phyloP scores from a whole-genome alignment of 2,329 filamentous ascomycete species.

The Talaromyces marneffei region DNA sequence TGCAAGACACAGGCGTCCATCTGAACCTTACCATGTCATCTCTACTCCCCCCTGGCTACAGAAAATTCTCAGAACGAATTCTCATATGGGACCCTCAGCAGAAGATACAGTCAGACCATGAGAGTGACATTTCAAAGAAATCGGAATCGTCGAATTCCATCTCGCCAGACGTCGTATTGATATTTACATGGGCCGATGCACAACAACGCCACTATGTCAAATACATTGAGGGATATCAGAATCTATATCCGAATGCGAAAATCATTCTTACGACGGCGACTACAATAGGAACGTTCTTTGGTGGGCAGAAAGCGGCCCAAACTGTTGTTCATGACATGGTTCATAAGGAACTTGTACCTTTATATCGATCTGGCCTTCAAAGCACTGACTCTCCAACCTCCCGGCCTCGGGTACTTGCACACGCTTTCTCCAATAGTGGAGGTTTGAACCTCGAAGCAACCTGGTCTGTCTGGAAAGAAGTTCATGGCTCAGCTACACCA shows the following conservation, averaged over 20 bases:
- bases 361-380: not conserved
- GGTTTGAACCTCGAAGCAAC: not conserved
- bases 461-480: constrained; percentile 3
- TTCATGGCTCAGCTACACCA: not conserved
- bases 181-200: constrained; percentile 9
- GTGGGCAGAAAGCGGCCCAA: constrained; percentile 4
- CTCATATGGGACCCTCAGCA: constrained; percentile 3
- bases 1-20: not conserved
- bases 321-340: constrained; percentile 1
- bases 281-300: constrained; percentile 5
- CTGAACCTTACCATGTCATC: not conserved
- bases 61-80: not conserved
- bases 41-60: not conserved
- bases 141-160: not conserved
- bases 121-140: not conserved
- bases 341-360: not conserved
- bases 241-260: not conserved
- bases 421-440: constrained; percentile 7
- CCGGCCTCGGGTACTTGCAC: constrained; percentile 3
- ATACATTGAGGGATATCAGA: constrained; percentile 8
- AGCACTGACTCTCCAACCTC: not conserved
- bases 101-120: not conserved
- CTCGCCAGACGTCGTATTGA: not conserved
- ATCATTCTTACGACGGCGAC: constrained; percentile 9
- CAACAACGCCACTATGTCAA: constrained; percentile 8